Evolutionary conservation across 2,329 filamentous ascomycete genomes (phyloP).

Genomic region (Phialophora verrucosa): DNA sequence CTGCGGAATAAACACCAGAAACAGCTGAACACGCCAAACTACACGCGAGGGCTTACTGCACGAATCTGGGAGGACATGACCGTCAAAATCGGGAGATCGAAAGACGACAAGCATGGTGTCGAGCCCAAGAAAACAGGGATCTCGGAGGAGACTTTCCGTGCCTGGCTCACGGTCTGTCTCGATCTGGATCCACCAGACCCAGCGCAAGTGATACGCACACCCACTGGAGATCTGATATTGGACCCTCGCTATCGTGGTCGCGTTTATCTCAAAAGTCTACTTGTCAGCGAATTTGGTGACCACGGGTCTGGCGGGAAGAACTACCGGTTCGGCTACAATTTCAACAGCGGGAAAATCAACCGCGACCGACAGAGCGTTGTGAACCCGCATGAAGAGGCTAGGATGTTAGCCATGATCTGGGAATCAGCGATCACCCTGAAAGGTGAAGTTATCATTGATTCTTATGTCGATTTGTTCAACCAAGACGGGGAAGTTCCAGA

Average conservation of each 20-base stretch:
- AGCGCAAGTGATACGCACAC: constrained; percentile 19
- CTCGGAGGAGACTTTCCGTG: constrained; percentile 22
- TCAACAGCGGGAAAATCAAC: constrained; percentile 23
- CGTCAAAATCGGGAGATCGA: constrained; percentile 24
- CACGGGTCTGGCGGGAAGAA: background rate
- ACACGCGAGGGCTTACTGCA: background rate
- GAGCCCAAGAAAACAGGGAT: constrained; percentile 4
- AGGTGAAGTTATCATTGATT: constrained; percentile 14
- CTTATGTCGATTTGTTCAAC: constrained; percentile 38
- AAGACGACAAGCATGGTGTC: background rate
- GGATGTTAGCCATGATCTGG: constrained; percentile 30
- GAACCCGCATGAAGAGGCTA: constrained; percentile 22
- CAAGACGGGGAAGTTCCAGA: constrained; percentile 34
- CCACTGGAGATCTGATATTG: constrained; percentile 27
- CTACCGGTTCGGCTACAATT: constrained; percentile 29
- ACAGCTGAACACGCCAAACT: background rate
- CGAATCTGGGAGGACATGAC: constrained; percentile 25
- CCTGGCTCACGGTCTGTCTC: constrained; percentile 30
- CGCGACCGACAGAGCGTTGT: constrained; percentile 27
- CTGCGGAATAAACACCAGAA: background rate
- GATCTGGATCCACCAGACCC: constrained; percentile 26
- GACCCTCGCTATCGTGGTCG: constrained; percentile 16
- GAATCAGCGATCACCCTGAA: constrained; percentile 14
- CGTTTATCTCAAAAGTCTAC: constrained; percentile 33
- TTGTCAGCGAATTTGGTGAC: constrained; percentile 6